Percentiles rank a stretch among this genome's conserved stretches.
phyloP scores from a whole-genome alignment of 1,139 yeast species.

The Kodamaea sp. region DNA sequence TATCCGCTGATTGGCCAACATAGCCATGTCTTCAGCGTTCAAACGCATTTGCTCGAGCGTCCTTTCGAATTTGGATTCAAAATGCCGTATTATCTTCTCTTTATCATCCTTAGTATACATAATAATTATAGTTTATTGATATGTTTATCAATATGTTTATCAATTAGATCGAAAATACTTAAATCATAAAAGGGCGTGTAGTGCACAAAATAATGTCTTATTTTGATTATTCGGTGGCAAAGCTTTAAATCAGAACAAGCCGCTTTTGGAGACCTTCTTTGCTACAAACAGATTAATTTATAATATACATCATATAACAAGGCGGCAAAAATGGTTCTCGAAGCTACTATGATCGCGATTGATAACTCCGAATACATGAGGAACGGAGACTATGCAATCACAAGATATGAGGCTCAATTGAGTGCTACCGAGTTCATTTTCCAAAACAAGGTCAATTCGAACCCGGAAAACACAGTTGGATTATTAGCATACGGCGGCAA shows the following conservation, averaged over 20 bases:
- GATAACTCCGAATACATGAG: conserved; percentile 96
- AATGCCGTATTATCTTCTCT: conserved; percentile 28
- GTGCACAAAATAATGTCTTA: conserved; percentile 4
- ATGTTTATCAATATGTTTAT: conserved; percentile 6
- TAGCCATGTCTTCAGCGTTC: conserved; percentile 16
- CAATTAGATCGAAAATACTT: background rate
- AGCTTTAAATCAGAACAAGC: too few species aligned
- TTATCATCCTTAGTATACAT: conserved; percentile 36
- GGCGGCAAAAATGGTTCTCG: conserved; percentile 65
- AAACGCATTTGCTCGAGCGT: conserved; percentile 17
- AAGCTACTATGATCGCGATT: conserved; percentile 92
- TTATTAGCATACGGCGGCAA: conserved; percentile 83
- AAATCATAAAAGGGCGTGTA: conserved; percentile 5
- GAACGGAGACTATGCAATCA: conserved; percentile 89
- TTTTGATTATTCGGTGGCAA: conserved; percentile 1
- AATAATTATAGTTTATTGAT: conserved; percentile 7
- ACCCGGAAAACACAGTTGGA: conserved; percentile 95
- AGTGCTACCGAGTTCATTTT: conserved; percentile 90
- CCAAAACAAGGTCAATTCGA: conserved; percentile 78
- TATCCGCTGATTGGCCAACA: conserved; percentile 26
- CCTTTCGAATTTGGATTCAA: conserved; percentile 20
- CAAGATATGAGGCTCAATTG: conserved; percentile 88
- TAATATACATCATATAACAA: background rate
- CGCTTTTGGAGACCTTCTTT: too few species aligned
- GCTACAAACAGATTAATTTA: background rate